These are phyloP conservation scores for Ambrosia artemisiifolia DNA, from an alignment of 129 eudicot species.

Conservation along the genomic window DNA sequence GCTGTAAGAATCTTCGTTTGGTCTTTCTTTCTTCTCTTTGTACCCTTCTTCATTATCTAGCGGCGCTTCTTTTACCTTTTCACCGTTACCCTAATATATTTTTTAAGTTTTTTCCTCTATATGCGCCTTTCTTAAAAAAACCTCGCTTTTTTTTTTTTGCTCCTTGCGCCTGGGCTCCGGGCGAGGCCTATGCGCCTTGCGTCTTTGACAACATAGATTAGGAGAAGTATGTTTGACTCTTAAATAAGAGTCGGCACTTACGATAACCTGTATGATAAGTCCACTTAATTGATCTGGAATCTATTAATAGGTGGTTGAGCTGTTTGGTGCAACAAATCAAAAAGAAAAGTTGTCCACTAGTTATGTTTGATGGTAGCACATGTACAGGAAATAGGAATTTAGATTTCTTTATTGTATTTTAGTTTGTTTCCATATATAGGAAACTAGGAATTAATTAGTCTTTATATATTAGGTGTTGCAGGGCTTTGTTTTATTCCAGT, in stretches of 20 bases:
- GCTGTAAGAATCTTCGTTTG: too few species aligned
- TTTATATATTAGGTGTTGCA: not conserved
- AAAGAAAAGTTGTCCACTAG: not conserved
- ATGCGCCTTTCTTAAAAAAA: too few species aligned
- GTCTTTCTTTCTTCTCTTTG: too few species aligned
- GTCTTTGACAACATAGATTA: too few species aligned
- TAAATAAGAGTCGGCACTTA: constrained; percentile 2
- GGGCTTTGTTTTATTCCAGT: not conserved
- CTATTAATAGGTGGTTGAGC: constrained; percentile 15
- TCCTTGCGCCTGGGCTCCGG: too few species aligned
- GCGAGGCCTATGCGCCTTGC: too few species aligned
- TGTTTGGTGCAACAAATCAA: not conserved
- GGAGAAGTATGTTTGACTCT: constrained; percentile 16
- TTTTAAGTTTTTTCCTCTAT: too few species aligned
- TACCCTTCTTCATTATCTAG: too few species aligned
- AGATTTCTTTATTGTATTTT: not conserved
- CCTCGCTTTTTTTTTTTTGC: too few species aligned
- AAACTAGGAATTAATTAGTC: too few species aligned
- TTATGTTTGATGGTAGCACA: not conserved
- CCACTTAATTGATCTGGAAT: not conserved
- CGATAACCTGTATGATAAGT: not conserved
- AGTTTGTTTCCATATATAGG: not conserved
- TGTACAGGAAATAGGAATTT: not conserved
- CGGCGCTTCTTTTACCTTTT: too few species aligned
- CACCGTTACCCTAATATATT: too few species aligned